A percentile compares a stretch with the other conserved stretches of the same genome.
Conservation (phyloP, 1,139 yeast genomes). For the Trichomonascaceae sp. region DNA sequence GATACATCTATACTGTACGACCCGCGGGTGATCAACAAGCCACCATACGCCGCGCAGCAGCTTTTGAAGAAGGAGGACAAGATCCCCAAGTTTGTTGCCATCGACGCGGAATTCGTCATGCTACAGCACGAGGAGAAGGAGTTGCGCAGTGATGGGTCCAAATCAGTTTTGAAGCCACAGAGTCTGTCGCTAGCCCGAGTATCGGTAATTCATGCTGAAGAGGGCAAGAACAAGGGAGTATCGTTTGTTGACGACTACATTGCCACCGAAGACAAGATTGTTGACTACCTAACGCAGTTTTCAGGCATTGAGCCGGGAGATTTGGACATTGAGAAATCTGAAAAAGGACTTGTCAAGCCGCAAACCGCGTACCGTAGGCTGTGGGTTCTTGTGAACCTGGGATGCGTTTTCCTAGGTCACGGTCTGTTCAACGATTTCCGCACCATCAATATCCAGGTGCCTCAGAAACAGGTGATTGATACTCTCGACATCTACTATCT, state of each 20-base stretch:
- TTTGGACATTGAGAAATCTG: constrained; percentile 57
- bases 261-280: constrained; percentile 49
- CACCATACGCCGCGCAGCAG: constrained; percentile 47
- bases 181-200: constrained; percentile 74
- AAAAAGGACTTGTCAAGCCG: constrained; percentile 58
- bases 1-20: constrained; percentile 51
- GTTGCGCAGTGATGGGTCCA: constrained; percentile 56
- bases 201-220: constrained; percentile 64
- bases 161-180: constrained; percentile 60
- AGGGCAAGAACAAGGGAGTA: constrained; percentile 50
- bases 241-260: constrained; percentile 94
- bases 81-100: constrained; percentile 78
- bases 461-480: constrained; percentile 72
- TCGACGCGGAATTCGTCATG: constrained; percentile 94
- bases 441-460: constrained; percentile 83
- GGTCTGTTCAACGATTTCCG: constrained; percentile 86
- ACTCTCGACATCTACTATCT: constrained; percentile 71
- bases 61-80: constrained; percentile 55
- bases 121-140: constrained; percentile 72
- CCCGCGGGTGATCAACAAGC: neutral
- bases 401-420: constrained; percentile 92
- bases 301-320: constrained; percentile 94
- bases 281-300: constrained; percentile 77
- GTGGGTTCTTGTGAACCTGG: constrained; percentile 78
- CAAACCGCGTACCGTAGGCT: constrained; percentile 79